A percentile compares a stretch with the other conserved stretches of the same genome.
phyloP scores from a whole-genome alignment of 768 basidiomycete species.

The Cystofilobasidium ferigula region DNA sequence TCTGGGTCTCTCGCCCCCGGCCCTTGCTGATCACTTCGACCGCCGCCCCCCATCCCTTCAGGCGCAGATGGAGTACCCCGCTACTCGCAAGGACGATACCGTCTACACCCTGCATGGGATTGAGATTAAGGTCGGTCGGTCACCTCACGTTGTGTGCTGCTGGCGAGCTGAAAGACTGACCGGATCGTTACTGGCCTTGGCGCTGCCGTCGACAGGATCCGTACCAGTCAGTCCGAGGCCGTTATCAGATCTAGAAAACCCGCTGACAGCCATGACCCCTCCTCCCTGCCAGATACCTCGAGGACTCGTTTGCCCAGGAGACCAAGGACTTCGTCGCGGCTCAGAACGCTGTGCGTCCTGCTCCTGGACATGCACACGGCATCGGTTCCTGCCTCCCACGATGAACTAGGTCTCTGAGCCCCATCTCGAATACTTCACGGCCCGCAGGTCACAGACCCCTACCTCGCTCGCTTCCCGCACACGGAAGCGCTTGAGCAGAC shows the following conservation, averaged over 20 bases:
- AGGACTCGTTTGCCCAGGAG: conserved; percentile 19
- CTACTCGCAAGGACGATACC: conserved; percentile 11
- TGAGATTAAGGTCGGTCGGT: conserved; percentile 8
- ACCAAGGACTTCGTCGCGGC: conserved; percentile 17
- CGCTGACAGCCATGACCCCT: neutral
- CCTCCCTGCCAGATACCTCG: conserved; percentile 11
- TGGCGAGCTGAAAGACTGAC: neutral
- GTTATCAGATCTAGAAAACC: too few relatives aligned
- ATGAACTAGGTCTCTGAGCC: neutral
- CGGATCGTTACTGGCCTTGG: neutral
- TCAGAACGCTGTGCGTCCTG: conserved; percentile 19
- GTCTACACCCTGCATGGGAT: conserved; percentile 8
- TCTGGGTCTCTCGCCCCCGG: too few relatives aligned
- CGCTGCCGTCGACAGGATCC: neutral
- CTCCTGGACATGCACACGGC: neutral
- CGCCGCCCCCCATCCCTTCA: too few relatives aligned
- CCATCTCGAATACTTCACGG: neutral
- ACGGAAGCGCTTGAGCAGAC: neutral
- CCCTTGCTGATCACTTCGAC: too few relatives aligned
- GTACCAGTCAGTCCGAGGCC: neutral
- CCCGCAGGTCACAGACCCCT: conserved; percentile 1
- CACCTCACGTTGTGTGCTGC: neutral
- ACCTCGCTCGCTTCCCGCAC: neutral
- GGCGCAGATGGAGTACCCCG: conserved; percentile 7
- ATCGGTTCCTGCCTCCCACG: neutral